Evolutionary conservation across 495 filamentous ascomycete species (phyloP).

Genomic region (Neurospora pannonica): DNA sequence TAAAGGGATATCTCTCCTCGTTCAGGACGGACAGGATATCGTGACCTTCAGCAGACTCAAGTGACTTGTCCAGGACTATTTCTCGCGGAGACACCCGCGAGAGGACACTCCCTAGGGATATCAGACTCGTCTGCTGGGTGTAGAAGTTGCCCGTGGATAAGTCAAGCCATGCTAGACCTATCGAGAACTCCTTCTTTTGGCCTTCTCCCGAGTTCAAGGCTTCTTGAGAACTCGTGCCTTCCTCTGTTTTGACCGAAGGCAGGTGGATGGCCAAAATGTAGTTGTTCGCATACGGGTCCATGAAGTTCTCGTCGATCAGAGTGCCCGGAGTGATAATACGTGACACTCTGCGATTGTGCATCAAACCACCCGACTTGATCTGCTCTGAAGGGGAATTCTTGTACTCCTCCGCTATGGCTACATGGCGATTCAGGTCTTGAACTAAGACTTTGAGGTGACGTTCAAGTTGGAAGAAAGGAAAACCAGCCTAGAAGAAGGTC

Average conservation of each 20-base stretch:
- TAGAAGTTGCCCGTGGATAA: slow-evolving; percentile 90
- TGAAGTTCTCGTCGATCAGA: slow-evolving; percentile 93
- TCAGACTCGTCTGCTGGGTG: slow-evolving; percentile 67
- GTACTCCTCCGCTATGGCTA: slow-evolving; percentile 92
- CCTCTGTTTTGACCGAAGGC: slow-evolving; percentile 4
- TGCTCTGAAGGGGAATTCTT: slow-evolving; percentile 55
- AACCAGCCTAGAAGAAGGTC: slow-evolving; percentile 56
- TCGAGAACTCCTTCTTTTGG: slow-evolving; percentile 12
- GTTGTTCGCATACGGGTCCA: slow-evolving; percentile 86
- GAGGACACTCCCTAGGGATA: slow-evolving; percentile 64
- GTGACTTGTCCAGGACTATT: slow-evolving; percentile 61
- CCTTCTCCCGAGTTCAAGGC: neutral
- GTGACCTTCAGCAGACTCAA: slow-evolving; percentile 39
- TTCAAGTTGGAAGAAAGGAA: slow-evolving; percentile 86
- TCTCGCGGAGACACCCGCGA: slow-evolving; percentile 79
- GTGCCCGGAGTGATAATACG: slow-evolving; percentile 91
- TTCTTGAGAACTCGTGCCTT: slow-evolving; percentile 1
- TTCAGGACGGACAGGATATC: slow-evolving; percentile 33
- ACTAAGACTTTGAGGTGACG: slow-evolving; percentile 87
- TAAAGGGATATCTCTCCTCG: slow-evolving; percentile 51
- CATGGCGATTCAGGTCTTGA: slow-evolving; percentile 77
- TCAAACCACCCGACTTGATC: slow-evolving; percentile 60
- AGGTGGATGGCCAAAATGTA: slow-evolving; percentile 71
- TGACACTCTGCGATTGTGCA: slow-evolving; percentile 75
- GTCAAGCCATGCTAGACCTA: slow-evolving; percentile 91